Evolutionary conservation across 768 basidiomycete species (phyloP), one percentile per base, ranked within the genome.

Genomic region (Suillus plorans): DNA sequence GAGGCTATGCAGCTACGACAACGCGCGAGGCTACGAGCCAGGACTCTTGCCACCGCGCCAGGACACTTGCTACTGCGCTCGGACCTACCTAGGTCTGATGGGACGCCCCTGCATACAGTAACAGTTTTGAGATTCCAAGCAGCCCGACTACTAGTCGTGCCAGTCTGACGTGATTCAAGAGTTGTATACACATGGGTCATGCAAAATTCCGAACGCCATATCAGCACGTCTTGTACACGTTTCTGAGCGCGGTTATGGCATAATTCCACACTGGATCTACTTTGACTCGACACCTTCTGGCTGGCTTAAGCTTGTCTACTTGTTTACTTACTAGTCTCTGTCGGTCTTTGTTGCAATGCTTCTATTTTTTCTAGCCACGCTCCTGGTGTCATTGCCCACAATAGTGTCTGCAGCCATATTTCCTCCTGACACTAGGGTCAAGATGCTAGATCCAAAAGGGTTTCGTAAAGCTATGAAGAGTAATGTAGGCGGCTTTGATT

Each of bases 391-490:
- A 31, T 66, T 78, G 42, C 80, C 82, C 36, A 49, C 72, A 52
- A 61, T 84, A 36, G 82, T 77, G 34, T 78, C 77, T 41, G 84
- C 83, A 14, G 84, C 74, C 16, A 69, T 85, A 58, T 85, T 84
- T 63, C 81, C 82, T 0, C 69, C 78, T 42, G 84, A 83, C 66
- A 81, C 87, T 4, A 76, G 80, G 34, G 93, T 95, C 65, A 92
- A 92, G 80, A 84, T 86, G 82, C 69, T 95, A 41, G 88, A 91
- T 72, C 76, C 84, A 2, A 90, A 87, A 73, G 80, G 81, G 1
- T 95, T 92, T 77, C 88, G 80, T 74, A 83, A 87, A 63, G 86
- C 79, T 5, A 88, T 95, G 87, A 89, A 88, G 74, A 79, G 80
- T 53, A 91, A 92, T 69, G 94, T 94, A 75, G 65, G 90, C 79